phyloP scores from a whole-genome alignment of 2,329 filamentous ascomycete species.

The Anthostomella pinea region DNA sequence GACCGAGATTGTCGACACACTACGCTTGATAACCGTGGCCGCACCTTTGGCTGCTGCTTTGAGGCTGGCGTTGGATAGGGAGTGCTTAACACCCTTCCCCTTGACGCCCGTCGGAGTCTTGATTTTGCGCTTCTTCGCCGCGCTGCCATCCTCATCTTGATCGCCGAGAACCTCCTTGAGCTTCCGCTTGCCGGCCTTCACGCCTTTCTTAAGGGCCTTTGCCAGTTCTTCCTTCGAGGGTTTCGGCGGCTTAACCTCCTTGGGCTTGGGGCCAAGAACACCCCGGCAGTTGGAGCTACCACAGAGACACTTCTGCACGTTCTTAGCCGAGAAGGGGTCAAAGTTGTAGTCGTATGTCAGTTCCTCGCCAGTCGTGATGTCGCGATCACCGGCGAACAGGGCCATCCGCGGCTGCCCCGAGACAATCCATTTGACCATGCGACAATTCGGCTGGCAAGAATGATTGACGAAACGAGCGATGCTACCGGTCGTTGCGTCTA shows the following conservation, averaged over 20 bases:
- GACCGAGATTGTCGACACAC: conserved; percentile 38
- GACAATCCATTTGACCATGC: conserved; percentile 98
- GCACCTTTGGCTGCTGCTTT: conserved; percentile 36
- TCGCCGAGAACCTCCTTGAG: conserved; percentile 50
- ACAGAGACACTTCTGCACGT: conserved; percentile 65
- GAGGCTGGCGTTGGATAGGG: conserved; percentile 28
- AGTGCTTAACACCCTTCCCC: conserved; percentile 19
- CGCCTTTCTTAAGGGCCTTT: conserved; percentile 31
- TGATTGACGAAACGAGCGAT: conserved; percentile 98
- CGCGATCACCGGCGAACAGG: conserved; percentile 84
- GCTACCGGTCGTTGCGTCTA: conserved; percentile 92
- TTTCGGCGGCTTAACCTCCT: conserved; percentile 49
- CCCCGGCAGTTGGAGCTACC: conserved; percentile 62
- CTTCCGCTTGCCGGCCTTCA: conserved; percentile 55
- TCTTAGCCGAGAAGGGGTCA: conserved; percentile 66
- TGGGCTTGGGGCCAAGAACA: conserved; percentile 59
- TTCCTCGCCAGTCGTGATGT: conserved; percentile 93
- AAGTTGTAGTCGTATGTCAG: conserved; percentile 90
- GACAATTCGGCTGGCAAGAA: conserved; percentile 92
- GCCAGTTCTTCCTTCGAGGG: conserved; percentile 42
- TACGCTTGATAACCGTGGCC: conserved; percentile 37
- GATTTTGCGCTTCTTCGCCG: conserved; percentile 48
- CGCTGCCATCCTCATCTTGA: conserved; percentile 25
- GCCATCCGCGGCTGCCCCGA: conserved; percentile 93
- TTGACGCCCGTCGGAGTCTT: conserved; percentile 36